Conservation (phyloP, 225 moss, liverwort and hornwort genomes). For the Rhytidiadelphus loreus region DNA sequence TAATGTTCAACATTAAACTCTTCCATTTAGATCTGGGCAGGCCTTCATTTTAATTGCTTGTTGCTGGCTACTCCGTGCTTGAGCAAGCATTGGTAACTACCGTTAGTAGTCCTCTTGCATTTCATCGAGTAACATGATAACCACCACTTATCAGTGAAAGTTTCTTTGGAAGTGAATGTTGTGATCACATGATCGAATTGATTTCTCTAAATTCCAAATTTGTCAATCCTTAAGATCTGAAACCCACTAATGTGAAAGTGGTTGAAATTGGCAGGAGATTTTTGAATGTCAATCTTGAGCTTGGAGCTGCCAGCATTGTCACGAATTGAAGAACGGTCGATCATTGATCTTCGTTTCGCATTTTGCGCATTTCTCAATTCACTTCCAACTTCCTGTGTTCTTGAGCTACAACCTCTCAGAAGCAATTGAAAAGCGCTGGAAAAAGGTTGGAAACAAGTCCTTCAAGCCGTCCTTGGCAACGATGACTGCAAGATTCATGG, state of each 20-base stretch:
- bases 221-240: background rate
- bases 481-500: background rate
- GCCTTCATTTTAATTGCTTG: background rate
- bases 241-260: background rate
- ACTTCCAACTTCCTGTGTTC: background rate
- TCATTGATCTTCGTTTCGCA: background rate
- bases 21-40: background rate
- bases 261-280: background rate
- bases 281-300: background rate
- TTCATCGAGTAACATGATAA: background rate
- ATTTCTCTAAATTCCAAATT: background rate
- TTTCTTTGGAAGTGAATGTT: background rate
- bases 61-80: background rate
- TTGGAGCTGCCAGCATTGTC: background rate
- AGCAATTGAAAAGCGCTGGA: background rate
- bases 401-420: background rate
- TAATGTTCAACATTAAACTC: background rate
- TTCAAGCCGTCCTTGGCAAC: background rate
- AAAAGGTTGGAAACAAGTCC: background rate
- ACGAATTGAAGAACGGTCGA: background rate
- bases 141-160: background rate
- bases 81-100: background rate
- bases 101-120: background rate
- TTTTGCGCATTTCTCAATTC: background rate
- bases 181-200: background rate